These are phyloP conservation scores for Arabidopsis suecica DNA, from an alignment of 345 rosid genomes.

Conservation along the genomic window DNA sequence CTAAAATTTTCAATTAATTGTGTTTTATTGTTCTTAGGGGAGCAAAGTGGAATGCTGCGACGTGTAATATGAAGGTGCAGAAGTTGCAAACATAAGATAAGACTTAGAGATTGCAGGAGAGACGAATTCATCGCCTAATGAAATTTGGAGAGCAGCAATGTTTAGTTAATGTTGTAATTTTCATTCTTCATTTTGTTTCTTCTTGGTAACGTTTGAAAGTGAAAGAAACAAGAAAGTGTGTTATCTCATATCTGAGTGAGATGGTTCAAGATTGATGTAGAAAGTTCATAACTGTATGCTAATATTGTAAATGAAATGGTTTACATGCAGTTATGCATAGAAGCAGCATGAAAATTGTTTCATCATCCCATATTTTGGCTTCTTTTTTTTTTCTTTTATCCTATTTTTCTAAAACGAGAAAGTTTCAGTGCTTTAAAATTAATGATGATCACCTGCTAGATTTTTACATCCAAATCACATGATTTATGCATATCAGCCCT, in stretches of 20 bases:
- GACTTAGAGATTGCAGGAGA: constrained; percentile 50
- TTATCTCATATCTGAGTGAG: too few relatives aligned
- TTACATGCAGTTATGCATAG: too few relatives aligned
- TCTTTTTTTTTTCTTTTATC: not conserved
- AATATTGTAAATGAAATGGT: not conserved
- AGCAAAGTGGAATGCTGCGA: constrained; percentile 67
- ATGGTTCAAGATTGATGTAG: too few relatives aligned
- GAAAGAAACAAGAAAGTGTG: not conserved
- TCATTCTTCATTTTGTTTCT: not conserved
- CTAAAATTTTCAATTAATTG: not conserved
- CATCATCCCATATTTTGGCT: not conserved
- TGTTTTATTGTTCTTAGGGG: constrained; percentile 42
- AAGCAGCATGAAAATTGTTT: constrained; percentile 1
- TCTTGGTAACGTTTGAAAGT: not conserved
- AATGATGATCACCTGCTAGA: not conserved
- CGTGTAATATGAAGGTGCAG: constrained; percentile 40
- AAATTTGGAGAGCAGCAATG: not conserved
- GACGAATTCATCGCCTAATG: constrained; percentile 58
- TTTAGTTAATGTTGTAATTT: constrained; percentile 9
- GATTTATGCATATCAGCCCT: constrained; percentile 38
- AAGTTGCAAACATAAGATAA: constrained; percentile 42
- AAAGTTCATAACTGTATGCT: too few relatives aligned
- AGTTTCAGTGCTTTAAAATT: constrained; percentile 8
- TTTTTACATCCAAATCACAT: constrained; percentile 33
- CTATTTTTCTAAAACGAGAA: constrained; percentile 23